phyloP scores from a whole-genome alignment of 2,329 filamentous ascomycete species.

The Exophiala xenobiotica region DNA sequence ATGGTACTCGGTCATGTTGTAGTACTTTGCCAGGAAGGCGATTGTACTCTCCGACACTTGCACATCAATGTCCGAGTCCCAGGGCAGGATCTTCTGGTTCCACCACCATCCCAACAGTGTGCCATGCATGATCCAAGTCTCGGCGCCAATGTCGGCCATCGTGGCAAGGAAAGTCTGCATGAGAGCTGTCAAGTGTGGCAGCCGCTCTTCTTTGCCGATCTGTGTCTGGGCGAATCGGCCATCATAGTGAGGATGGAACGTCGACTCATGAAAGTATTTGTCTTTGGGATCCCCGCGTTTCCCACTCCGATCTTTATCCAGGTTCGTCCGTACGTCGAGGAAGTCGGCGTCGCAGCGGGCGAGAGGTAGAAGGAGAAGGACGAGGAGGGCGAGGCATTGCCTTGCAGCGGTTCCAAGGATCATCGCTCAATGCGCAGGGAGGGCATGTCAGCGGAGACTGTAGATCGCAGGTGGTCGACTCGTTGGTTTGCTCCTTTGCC shows the following conservation, averaged over 20 bases:
- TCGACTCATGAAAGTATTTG: constrained; percentile 52
- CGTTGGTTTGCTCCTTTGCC: background rate
- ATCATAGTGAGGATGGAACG: constrained; percentile 41
- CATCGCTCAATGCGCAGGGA: background rate
- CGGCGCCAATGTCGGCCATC: constrained; percentile 56
- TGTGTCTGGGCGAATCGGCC: constrained; percentile 52
- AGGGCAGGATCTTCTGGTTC: constrained; percentile 61
- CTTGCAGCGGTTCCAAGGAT: constrained; percentile 3
- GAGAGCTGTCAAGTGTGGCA: constrained; percentile 50
- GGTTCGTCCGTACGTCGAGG: constrained; percentile 42
- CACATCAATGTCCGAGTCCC: constrained; percentile 62
- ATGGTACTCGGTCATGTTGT: constrained; percentile 62
- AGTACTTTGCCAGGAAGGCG: constrained; percentile 56
- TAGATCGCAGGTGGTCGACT: background rate
- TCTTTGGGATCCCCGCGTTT: constrained; percentile 40
- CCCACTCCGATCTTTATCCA: constrained; percentile 43
- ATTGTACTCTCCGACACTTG: constrained; percentile 58
- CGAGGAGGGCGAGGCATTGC: constrained; percentile 11
- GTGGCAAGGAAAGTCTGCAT: constrained; percentile 57
- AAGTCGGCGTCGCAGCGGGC: constrained; percentile 43
- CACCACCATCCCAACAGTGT: constrained; percentile 63
- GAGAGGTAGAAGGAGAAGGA: constrained; percentile 7
- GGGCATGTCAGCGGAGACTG: constrained; percentile 1
- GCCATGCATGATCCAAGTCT: constrained; percentile 66
- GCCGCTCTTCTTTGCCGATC: constrained; percentile 49